A percentile compares a stretch with the other conserved stretches of the same genome.
Evolutionary conservation across 371 early-diverging fungal genomes (phyloP).

Genomic region (Mucor mucedo): DNA sequence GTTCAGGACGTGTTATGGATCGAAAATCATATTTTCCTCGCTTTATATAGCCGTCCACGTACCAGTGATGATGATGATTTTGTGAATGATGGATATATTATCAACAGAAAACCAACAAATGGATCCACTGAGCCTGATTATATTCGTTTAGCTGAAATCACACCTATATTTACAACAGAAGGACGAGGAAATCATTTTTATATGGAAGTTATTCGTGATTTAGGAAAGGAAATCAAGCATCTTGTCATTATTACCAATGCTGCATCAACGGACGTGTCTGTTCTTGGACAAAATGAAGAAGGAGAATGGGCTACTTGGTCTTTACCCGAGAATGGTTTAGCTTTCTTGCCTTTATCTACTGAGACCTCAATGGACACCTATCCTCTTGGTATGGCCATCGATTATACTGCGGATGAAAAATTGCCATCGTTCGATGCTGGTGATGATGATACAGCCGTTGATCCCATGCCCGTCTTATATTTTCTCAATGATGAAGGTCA

Average conservation of each 20-base stretch:
- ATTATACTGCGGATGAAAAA: conserved; percentile 41
- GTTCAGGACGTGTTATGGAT: conserved; percentile 53
- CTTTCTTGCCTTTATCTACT: conserved; percentile 43
- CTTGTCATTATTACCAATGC: conserved; percentile 44
- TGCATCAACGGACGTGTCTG: conserved; percentile 44
- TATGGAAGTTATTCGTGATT: conserved; percentile 45
- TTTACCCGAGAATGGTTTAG: conserved; percentile 37
- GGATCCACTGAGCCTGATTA: conserved; percentile 25
- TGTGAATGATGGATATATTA: conserved; percentile 39
- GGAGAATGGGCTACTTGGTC: conserved; percentile 52
- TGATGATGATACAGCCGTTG: conserved; percentile 32
- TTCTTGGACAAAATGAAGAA: conserved; percentile 43
- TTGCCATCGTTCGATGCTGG: conserved; percentile 47
- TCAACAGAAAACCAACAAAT: conserved; percentile 35
- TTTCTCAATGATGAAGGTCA: conserved; percentile 51
- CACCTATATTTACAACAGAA: conserved; percentile 41
- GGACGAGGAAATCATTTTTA: conserved; percentile 44
- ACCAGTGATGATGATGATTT: conserved; percentile 26
- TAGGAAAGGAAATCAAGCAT: conserved; percentile 41
- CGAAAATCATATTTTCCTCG: conserved; percentile 45
- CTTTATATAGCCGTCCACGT: conserved; percentile 33
- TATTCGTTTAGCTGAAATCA: conserved; percentile 43
- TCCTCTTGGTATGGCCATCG: conserved; percentile 51
- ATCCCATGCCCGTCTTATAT: conserved; percentile 47
- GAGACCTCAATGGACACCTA: conserved; percentile 43